Evolutionary conservation across 768 basidiomycete species (phyloP).

Genomic region (Termitomyces titanicus): DNA sequence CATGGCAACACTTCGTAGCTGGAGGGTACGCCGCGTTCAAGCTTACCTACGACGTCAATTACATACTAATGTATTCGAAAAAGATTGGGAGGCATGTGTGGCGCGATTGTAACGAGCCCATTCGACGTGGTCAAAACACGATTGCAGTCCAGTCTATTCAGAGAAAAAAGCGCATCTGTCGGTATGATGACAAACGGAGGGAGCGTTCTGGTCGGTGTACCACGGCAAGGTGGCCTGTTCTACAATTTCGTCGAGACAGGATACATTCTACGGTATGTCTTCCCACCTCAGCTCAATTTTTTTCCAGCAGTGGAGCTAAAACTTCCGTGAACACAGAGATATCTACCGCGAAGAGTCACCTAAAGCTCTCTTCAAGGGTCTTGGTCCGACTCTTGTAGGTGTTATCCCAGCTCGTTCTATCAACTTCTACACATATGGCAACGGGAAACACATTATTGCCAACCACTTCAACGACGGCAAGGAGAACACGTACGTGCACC

Average conservation of each 20-base stretch:
- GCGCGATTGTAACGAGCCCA: constrained; percentile 93
- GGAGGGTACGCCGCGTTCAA: constrained; percentile 63
- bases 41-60: background rate
- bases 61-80: background rate
- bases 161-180: constrained; percentile 34
- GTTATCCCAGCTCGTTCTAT: constrained; percentile 95
- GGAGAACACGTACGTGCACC: constrained; percentile 85
- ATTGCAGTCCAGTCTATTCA: constrained; percentile 86
- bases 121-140: constrained; percentile 99
- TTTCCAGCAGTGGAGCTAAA: background rate
- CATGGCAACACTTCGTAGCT: constrained; percentile 82
- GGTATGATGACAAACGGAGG: constrained; percentile 36
- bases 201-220: constrained; percentile 33
- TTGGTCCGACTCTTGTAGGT: constrained; percentile 92
- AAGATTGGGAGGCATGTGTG: constrained; percentile 96
- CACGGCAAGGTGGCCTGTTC: constrained; percentile 53
- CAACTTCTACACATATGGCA: constrained; percentile 97
- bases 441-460: constrained; percentile 91
- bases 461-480: constrained; percentile 71
- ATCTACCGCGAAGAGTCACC: constrained; percentile 89
- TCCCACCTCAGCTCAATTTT: background rate
- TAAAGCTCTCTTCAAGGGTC: constrained; percentile 88
- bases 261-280: constrained; percentile 72
- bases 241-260: constrained; percentile 96
- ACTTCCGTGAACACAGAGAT: constrained; percentile 43